Evolutionary conservation across 2,329 filamentous ascomycete genomes (phyloP).

Genomic region (Falciphora oryzae): DNA sequence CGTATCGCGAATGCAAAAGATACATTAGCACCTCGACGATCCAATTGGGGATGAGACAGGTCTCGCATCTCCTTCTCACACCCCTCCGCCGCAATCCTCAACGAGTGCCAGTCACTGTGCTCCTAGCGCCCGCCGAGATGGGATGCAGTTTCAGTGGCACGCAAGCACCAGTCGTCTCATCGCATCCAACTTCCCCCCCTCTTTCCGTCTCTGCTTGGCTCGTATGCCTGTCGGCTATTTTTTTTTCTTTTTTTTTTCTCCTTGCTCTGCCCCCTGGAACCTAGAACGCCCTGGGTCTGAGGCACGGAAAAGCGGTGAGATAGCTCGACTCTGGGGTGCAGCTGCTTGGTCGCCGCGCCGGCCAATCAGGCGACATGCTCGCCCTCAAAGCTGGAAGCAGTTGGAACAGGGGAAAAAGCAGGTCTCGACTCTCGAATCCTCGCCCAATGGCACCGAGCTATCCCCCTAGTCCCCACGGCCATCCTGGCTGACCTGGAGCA

Average conservation of each 20-base stretch:
- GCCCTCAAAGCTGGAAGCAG: too few species aligned
- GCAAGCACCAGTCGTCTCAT: background rate
- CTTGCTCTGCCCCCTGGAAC: too few species aligned
- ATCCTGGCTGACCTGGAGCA: background rate
- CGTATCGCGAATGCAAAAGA: background rate
- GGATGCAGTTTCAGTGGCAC: background rate
- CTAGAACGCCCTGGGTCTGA: background rate
- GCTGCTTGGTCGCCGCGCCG: background rate
- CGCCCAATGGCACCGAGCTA: background rate
- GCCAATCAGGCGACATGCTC: background rate
- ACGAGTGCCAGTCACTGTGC: background rate
- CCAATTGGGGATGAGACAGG: background rate
- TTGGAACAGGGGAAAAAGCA: too few species aligned
- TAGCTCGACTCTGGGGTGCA: background rate
- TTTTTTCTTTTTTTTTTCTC: background rate
- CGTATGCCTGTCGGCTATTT: background rate
- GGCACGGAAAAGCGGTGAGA: background rate
- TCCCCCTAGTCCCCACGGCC: background rate
- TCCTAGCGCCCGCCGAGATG: background rate
- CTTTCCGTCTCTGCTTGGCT: background rate
- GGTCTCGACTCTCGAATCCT: background rate
- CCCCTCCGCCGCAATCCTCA: too few species aligned
- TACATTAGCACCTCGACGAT: background rate
- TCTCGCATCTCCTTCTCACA: background rate
- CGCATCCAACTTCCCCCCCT: background rate